Base-by-base conservation (phyloP, 2,329 filamentous ascomycete genomes). In the Didymella exigua region DNA sequence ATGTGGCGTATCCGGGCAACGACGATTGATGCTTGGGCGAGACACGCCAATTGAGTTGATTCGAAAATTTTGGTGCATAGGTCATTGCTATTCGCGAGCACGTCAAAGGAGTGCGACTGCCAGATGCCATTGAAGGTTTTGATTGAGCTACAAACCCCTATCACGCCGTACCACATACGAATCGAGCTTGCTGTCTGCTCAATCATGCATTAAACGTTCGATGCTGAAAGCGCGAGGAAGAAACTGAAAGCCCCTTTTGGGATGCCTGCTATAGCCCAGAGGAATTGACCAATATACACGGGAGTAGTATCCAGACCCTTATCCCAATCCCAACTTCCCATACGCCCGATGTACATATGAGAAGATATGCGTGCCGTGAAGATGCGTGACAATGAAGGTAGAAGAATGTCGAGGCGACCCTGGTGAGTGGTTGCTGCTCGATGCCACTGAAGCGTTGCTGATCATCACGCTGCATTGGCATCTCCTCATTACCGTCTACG, bases 401-500 rank as follows among this genome's bases (percentile, higher is more conserved):
- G 44, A 61, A 56, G 46, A 54, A 49, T 49, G 46, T 38, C 38
- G 33, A 41, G 29, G n/a, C 29, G 34, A 30, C 23, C 27, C 33
- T 30, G 29, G 23, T 18, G 18, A 54, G 45, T 30, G 33, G 42
- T 45, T 37, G 49, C 49, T 34, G 27, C 36, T 37, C 16, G 13
- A 41, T 26, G 42, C 29, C n/a, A 23, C 40, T 18, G 36, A 16
- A 31, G 36, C 19, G 9, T n/a, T 30, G n/a, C 21, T 48, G 29
- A 44, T 14, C 14, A 16, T n/a, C 26, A 13, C 16, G 24, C 10
- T 14, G 11, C n/a, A 23, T 27, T 46, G 42, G 23, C 27, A 41
- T 13, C 8, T 13, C 26, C 48, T 70, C 65, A 73, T 42, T 70
- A 69, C 38, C 72, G 67, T 59, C 65, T 56, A 29, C 69, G 67